phyloP scores from a whole-genome alignment of 495 filamentous ascomycete species.

The Penicillium argentinense region DNA sequence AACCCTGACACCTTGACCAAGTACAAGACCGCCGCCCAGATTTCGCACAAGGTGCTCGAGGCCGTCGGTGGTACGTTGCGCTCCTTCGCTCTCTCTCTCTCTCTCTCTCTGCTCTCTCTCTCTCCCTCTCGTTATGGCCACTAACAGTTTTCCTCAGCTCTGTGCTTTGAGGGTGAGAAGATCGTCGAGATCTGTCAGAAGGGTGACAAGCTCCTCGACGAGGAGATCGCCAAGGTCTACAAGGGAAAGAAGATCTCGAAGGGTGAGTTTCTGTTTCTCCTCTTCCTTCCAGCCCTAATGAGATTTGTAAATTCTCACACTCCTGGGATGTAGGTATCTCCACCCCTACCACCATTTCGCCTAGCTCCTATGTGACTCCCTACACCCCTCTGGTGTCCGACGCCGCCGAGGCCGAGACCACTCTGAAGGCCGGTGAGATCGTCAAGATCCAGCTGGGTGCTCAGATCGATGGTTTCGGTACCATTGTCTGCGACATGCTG shows the following conservation, averaged over 20 bases:
- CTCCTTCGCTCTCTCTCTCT: background rate
- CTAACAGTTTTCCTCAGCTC: slow-evolving; percentile 51
- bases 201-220: slow-evolving; percentile 91
- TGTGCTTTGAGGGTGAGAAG: slow-evolving; percentile 82
- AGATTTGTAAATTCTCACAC: background rate
- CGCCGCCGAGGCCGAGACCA: slow-evolving; percentile 72
- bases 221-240: slow-evolving; percentile 93
- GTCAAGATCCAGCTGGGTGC: slow-evolving; percentile 97
- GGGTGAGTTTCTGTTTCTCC: slow-evolving; percentile 51
- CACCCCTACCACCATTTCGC: slow-evolving; percentile 95
- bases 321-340: slow-evolving; percentile 61
- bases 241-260: slow-evolving; percentile 96
- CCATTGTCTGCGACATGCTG: slow-evolving; percentile 93
- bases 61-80: slow-evolving; percentile 63
- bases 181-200: slow-evolving; percentile 90
- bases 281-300: background rate
- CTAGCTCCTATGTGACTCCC: slow-evolving; percentile 89
- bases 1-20: slow-evolving; percentile 98
- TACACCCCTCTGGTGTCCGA: slow-evolving; percentile 91
- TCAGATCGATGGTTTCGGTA: slow-evolving; percentile 95
- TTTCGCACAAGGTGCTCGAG: slow-evolving; percentile 92
- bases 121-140: background rate
- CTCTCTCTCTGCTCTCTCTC: background rate
- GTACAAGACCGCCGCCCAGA: slow-evolving; percentile 93
- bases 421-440: slow-evolving; percentile 78